Base-by-base conservation (phyloP, 2,329 filamentous ascomycete genomes). In the Neoarthrinium moseri region DNA sequence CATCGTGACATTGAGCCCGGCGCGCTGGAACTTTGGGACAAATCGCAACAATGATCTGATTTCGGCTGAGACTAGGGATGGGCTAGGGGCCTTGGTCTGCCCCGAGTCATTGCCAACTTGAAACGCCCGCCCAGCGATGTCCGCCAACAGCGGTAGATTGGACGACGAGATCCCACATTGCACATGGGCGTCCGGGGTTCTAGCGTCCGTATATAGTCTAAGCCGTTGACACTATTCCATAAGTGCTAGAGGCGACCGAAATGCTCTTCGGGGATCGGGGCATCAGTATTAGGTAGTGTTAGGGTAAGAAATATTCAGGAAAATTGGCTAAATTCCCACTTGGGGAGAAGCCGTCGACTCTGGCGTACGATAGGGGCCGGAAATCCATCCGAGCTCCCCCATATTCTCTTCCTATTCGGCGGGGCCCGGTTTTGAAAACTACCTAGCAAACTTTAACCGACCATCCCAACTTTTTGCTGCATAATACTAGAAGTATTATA, bases 31-130 rank as follows among this genome's bases (percentile, higher is more conserved):
- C 33, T 35, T 35, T 35, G 33, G 15, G 15, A 35, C 33, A 35
- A 35, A 15, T 35, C 33, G 33, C 33, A 35, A 35, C 33, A 13
- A 35, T 35, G 33, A 35, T 35, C 33, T 35, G 33, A 35, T 35
- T 35, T 35, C 30, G 33, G 33, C 33, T 35, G 10, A 20, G 33
- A 35, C 33, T 35, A 35, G 33, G 33, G 33, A 35, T 35, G 13
- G 17, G 15, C 33, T 13, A 35, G 33, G 33, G 33, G 33, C 13
- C 13, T 11, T 35, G n/a, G 33, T 35, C 15, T 35, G 33, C 33
- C 15, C 33, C 33, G 33, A 35, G 33, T 35, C 33, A 35, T 35
- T 35, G 33, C 33, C 33, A 35, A 35, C 33, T 35, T 35, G 33
- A 35, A 35, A 35, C 33, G 33, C 33, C 33, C 33, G 33, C 33